These are phyloP conservation scores for Alternaria sp. DNA, from an alignment of 2,329 filamentous ascomycete genomes.

Conservation along the genomic window DNA sequence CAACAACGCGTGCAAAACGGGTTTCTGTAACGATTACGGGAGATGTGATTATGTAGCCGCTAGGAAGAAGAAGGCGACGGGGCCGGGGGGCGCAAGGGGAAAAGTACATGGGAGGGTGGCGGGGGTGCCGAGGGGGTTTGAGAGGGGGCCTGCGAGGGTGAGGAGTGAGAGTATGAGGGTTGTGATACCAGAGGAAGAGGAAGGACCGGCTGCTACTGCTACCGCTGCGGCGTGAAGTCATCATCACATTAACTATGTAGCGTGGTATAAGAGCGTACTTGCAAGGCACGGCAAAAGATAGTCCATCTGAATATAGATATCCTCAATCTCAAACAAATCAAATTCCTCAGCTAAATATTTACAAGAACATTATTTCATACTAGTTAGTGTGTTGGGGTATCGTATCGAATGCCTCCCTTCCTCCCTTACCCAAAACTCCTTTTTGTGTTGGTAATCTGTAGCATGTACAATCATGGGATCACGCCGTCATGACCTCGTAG, in stretches of 20 bases:
- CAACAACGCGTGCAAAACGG: conserved; percentile 41
- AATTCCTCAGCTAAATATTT: background rate
- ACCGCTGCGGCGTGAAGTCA: background rate
- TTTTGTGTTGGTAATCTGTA: background rate
- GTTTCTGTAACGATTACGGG: conserved; percentile 37
- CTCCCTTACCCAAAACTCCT: background rate
- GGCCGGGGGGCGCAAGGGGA: conserved; percentile 26
- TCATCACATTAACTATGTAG: background rate
- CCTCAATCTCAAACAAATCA: background rate
- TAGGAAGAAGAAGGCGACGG: conserved; percentile 25
- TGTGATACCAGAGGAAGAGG: conserved; percentile 29
- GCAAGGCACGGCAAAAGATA: background rate
- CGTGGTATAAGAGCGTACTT: background rate
- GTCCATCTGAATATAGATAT: background rate
- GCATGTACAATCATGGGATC: background rate
- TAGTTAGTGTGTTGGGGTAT: background rate
- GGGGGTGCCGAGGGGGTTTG: conserved; percentile 28
- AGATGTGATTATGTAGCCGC: conserved; percentile 35
- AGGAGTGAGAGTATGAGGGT: conserved; percentile 39
- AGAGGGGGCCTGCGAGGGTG: conserved; percentile 39
- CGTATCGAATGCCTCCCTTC: background rate
- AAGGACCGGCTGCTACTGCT: conserved; percentile 2
- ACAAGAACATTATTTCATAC: background rate
- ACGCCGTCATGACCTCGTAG: background rate
- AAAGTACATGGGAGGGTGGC: conserved; percentile 21